These are phyloP conservation scores for Shiraia sp. DNA, from an alignment of 2,329 filamentous ascomycete genomes.

Conservation along the genomic window DNA sequence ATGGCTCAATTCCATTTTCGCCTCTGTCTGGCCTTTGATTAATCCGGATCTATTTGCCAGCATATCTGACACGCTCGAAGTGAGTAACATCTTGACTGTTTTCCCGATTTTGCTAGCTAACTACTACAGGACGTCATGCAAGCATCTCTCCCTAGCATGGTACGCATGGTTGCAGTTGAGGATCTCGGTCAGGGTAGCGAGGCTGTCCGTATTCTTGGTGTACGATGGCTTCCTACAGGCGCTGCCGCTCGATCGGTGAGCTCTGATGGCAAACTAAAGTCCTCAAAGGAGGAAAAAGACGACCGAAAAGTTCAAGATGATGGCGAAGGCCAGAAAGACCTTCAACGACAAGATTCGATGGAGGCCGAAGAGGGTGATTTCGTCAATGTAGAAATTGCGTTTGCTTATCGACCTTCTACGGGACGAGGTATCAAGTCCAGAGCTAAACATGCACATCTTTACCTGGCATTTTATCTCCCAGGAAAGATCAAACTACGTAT, in stretches of 20 bases:
- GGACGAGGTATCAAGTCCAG: conserved; percentile 64
- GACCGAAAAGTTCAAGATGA: conserved; percentile 57
- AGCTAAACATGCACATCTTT: conserved; percentile 73
- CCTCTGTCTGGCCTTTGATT: conserved; percentile 72
- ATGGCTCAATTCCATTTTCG: conserved; percentile 72
- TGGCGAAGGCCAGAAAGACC: conserved; percentile 43
- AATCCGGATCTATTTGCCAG: conserved; percentile 75
- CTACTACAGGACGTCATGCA: conserved; percentile 70
- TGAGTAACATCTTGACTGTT: conserved; percentile 7
- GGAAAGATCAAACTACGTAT: conserved; percentile 57
- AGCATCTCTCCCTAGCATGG: conserved; percentile 68
- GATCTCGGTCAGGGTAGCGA: conserved; percentile 78
- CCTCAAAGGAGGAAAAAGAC: conserved; percentile 49
- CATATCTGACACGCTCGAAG: conserved; percentile 69
- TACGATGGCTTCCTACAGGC: conserved; percentile 73
- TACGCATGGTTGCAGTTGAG: conserved; percentile 76
- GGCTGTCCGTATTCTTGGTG: conserved; percentile 68
- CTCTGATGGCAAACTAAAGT: conserved; percentile 60
- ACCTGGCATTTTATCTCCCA: conserved; percentile 71
- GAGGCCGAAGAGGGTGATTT: conserved; percentile 78
- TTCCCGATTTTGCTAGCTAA: conserved; percentile 18
- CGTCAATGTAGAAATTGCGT: conserved; percentile 74
- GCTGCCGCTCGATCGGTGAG: conserved; percentile 67
- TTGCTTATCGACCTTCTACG: conserved; percentile 70
- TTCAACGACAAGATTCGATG: conserved; percentile 53